Base-by-base conservation (phyloP, 2,329 filamentous ascomycete species). In the Hymenotorrendiella dingleyae region DNA sequence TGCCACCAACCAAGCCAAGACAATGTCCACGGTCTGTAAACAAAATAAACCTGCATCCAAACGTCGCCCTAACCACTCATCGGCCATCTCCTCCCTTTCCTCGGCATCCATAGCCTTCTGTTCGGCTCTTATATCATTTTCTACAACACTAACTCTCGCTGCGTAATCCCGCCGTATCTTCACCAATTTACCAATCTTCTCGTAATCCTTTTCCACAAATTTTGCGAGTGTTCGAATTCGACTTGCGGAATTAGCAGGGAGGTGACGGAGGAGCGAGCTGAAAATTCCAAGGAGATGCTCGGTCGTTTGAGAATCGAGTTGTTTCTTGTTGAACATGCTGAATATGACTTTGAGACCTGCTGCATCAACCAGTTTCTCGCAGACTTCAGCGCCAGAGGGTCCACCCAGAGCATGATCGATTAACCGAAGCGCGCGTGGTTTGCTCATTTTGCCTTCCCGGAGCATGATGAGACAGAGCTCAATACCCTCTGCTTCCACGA, bases 131-230 rank as follows among this genome's bases (percentile, higher is more conserved):
- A 90, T 82, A 38, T 73, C 68, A 39, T 72, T 65, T 39, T 90
- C 84, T 1, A 86, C 80, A 0, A 72, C 67, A 0, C 66, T 68
- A 1, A 94, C 65, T 12, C 77, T 73, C 0, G 72, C 68, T 0
- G 76, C 74, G 60, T 89, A 94, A 10, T 86, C 83, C 36, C 78
- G 68, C 29, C 90, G 77, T 36, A 96, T 64, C 46, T 74, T 71
- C 26, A 94, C 63, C 4, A 97, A 70, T 59, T 82, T 86, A 5
- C 61, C 67, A 27, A 88, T 78, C 70, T 97, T 97, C 53, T 83
- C 87, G 61, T 94, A 95, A 52, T 95, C 82, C 60, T 88, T 94
- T 63, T 98, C 93, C 14, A 95, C 84, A 57, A 97, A 97, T 60
- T 98, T 98, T 36, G 90, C 91, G 4, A 97, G 73, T 1, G 84